Percentiles rank a stretch among this genome's conserved stretches.
Evolutionary conservation across 208 protist species (phyloP).

Genomic region (Leishmania martiniquensis): DNA sequence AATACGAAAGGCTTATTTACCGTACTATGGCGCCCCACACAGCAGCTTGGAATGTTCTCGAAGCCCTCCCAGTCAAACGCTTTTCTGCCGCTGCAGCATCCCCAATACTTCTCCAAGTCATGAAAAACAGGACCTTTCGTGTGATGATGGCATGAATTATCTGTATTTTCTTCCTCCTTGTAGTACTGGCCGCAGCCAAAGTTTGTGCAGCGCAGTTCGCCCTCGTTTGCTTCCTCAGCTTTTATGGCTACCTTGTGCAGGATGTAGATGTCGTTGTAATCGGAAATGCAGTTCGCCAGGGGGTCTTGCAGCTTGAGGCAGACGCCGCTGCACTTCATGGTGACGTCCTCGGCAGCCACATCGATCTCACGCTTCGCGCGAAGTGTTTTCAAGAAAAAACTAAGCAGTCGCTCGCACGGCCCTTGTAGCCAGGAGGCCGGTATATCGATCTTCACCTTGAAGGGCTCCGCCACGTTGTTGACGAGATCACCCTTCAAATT

Average conservation of each 20-base stretch:
- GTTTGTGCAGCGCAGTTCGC: conserved; percentile 72
- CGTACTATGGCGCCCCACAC: conserved; percentile 54
- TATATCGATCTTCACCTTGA: conserved; percentile 62
- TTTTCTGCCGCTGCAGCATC: conserved; percentile 70
- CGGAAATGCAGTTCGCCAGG: conserved; percentile 44
- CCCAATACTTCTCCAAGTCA: conserved; percentile 86
- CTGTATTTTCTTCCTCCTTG: conserved; percentile 70
- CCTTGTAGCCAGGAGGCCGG: conserved; percentile 37
- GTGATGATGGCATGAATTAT: conserved; percentile 70
- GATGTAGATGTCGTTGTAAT: conserved; percentile 83
- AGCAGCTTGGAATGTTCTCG: conserved; percentile 68
- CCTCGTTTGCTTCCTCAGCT: conserved; percentile 28
- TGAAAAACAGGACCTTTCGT: conserved; percentile 78
- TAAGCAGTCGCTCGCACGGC: conserved; percentile 37
- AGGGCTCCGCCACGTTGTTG: conserved; percentile 33
- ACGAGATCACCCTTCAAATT: conserved; percentile 39
- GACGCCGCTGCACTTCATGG: conserved; percentile 62
- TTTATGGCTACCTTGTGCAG: conserved; percentile 43
- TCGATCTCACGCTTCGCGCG: conserved; percentile 46
- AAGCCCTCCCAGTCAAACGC: conserved; percentile 88
- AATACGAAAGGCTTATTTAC: conserved; percentile 57
- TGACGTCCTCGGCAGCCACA: conserved; percentile 31
- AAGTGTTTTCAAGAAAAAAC: conserved; percentile 40
- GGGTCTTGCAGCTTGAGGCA: conserved; percentile 46
- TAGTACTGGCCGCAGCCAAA: conserved; percentile 81